Evolutionary conservation across 2,329 filamentous ascomycete genomes (phyloP).

Genomic region (Hypoxylon sp.): DNA sequence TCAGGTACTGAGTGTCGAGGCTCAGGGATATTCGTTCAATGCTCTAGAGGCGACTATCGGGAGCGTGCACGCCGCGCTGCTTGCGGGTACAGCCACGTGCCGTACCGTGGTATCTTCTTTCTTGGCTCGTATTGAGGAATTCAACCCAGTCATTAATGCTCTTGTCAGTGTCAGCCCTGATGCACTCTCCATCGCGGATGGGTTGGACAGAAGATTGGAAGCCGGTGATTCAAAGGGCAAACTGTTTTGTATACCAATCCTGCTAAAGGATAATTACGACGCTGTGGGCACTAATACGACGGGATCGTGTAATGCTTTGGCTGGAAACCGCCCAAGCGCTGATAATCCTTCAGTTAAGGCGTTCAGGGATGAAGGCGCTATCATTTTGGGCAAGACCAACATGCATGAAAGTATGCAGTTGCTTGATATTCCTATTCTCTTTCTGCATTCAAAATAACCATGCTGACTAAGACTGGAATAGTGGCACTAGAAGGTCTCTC

Average conservation of each 20-base stretch:
- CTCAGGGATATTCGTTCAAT: slow-evolving; percentile 59
- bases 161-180: slow-evolving; percentile 67
- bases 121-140: slow-evolving; percentile 69
- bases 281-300: slow-evolving; percentile 70
- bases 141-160: slow-evolving; percentile 71
- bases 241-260: slow-evolving; percentile 73
- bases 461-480: slow-evolving; percentile 26
- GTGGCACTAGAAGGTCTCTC: slow-evolving; percentile 74
- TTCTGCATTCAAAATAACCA: neutral
- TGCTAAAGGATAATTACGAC: slow-evolving; percentile 77
- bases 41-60: slow-evolving; percentile 71
- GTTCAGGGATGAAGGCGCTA: slow-evolving; percentile 65
- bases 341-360: slow-evolving; percentile 67
- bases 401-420: slow-evolving; percentile 65
- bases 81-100: slow-evolving; percentile 67
- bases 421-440: neutral
- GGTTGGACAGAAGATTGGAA: slow-evolving; percentile 63
- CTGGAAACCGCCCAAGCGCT: slow-evolving; percentile 59
- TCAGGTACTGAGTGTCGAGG: slow-evolving; percentile 15
- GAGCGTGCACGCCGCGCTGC: slow-evolving; percentile 69
- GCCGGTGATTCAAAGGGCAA: slow-evolving; percentile 65
- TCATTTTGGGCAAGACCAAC: slow-evolving; percentile 73
- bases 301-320: slow-evolving; percentile 66
- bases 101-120: slow-evolving; percentile 68
- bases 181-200: slow-evolving; percentile 61